Evolutionary conservation across 129 eudicot genomes (phyloP), one percentile per base, ranked within the genome.

Genomic region (Oenanthe sinensis): DNA sequence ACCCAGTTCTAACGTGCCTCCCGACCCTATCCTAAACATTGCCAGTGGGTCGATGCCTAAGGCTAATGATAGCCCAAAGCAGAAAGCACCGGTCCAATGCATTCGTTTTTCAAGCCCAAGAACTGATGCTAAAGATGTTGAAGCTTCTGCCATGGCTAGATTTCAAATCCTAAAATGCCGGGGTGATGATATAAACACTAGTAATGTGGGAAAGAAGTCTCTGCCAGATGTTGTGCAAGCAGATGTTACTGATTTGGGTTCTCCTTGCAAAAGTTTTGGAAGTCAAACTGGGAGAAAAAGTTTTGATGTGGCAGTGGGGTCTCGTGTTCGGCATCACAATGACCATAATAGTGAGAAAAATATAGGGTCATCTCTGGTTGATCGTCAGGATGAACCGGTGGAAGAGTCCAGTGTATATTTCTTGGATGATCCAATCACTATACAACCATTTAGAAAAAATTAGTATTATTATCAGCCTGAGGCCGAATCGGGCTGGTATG

Each of bases 71-170:
- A 67, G 46, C 42, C 8, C 67, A 16, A 48, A 54, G 9, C 80
- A 69, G 28, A 77, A 75, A 13, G 67, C 47, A 5, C 26, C 77
- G 4, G 7, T 75, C 44, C 79, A 60, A n/a, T 3, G 26, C n/a
- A 8, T 73, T 49, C 14, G 74, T 73, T 16, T 68, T 49, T 70
- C 84, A 22, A 48, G 79, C 79, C 74, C 70, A 37, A 60, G 33
- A 46, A 81, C 78, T 47, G 71, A 55, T 37, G 55, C 4, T 14
- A 85, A 83, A 60, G 88, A 83, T 75, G 73, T 74, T 52, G 92
- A 90, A 67, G 75, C 86, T 67, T 85, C 90, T 9, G 91, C 89
- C 17, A 82, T 93, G 94, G 86, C 87, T 47, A 86, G 97, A 77
- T 88, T 87, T 77, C 75, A 81, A 70, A 86, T 93, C 77, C 74